Percentiles rank a stretch among this genome's conserved stretches.
phyloP scores from a whole-genome alignment of 192 early-diverging fungal genomes.

The Coemansia umbellata region DNA sequence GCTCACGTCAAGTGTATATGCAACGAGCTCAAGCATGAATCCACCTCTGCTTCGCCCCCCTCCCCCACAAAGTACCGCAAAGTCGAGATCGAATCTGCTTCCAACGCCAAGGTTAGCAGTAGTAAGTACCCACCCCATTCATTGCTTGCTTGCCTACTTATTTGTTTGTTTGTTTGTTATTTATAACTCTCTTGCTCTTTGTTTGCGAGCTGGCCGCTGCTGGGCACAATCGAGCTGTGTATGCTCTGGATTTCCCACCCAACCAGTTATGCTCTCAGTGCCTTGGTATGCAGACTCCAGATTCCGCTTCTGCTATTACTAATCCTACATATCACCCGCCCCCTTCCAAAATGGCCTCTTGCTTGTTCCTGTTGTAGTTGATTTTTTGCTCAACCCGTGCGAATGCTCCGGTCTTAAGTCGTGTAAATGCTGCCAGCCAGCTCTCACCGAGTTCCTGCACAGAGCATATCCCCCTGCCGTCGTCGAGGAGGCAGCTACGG shows the following conservation, averaged over 20 bases:
- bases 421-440: slow-evolving; percentile 45
- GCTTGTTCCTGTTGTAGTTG: slow-evolving; percentile 26
- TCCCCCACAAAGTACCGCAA: not conserved
- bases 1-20: slow-evolving; percentile 71
- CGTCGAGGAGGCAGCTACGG: slow-evolving; percentile 28
- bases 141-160: no score
- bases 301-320: no score
- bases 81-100: not conserved
- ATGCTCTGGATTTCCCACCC: no score
- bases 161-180: no score
- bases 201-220: no score
- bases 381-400: slow-evolving; percentile 51
- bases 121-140: slow-evolving; percentile 5
- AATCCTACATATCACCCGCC: no score
- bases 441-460: slow-evolving; percentile 34
- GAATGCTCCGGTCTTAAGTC: slow-evolving; percentile 29
- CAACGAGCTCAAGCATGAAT: slow-evolving; percentile 16
- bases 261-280: no score
- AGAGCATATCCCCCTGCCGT: slow-evolving; percentile 28
- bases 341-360: no score
- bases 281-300: no score
- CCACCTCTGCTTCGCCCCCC: not conserved
- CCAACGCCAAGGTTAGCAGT: slow-evolving; percentile 10
- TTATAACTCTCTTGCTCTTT: no score
- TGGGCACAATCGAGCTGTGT: no score